phyloP scores from a whole-genome alignment of 2,329 filamentous ascomycete genomes.

The Penicillium sp. region DNA sequence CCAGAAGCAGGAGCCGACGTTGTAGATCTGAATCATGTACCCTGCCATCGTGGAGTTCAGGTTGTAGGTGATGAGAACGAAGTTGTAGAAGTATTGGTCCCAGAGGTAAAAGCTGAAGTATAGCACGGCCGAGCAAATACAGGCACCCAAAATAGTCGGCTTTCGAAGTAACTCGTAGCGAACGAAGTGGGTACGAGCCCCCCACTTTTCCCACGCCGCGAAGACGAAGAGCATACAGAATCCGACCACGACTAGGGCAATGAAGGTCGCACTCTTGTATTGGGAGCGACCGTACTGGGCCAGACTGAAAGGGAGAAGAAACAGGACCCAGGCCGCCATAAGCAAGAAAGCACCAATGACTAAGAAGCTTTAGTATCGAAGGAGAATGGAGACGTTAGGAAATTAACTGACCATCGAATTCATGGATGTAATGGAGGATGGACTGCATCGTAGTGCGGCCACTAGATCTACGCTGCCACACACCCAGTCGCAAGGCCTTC shows the following conservation, averaged over 20 bases:
- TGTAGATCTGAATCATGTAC: conserved; percentile 26
- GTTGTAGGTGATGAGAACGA: conserved; percentile 22
- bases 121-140: conserved; percentile 17
- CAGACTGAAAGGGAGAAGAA: conserved; percentile 32
- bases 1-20: conserved; percentile 22
- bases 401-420: conserved; percentile 58
- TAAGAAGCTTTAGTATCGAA: conserved; percentile 9
- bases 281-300: conserved; percentile 22
- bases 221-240: conserved; percentile 18
- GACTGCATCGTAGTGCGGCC: conserved; percentile 50
- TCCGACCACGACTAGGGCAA: conserved; percentile 20
- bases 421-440: conserved; percentile 54
- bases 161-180: conserved; percentile 23
- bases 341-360: conserved; percentile 31
- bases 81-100: conserved; percentile 24
- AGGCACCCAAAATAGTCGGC: conserved; percentile 25
- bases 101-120: conserved; percentile 28
- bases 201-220: conserved; percentile 22
- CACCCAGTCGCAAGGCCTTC: conserved; percentile 56
- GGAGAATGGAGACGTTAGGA: background rate
- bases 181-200: conserved; percentile 23
- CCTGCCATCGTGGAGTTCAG: conserved; percentile 19
- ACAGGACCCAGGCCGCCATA: conserved; percentile 28
- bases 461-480: conserved; percentile 46
- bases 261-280: conserved; percentile 26